phyloP scores from a whole-genome alignment of 2,329 filamentous ascomycete genomes.

The Teratosphaeriaceae sp. region DNA sequence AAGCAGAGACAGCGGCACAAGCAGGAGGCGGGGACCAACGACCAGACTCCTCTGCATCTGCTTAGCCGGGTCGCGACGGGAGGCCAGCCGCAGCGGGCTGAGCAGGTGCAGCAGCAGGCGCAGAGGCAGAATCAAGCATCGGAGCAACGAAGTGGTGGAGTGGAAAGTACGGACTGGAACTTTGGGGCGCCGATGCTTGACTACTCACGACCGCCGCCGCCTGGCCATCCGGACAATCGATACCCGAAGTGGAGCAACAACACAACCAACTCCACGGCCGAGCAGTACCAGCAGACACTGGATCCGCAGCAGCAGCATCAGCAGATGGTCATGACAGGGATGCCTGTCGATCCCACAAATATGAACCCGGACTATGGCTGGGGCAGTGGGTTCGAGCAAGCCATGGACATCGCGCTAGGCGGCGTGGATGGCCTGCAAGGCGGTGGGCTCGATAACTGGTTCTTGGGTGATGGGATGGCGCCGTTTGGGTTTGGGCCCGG shows the following conservation, averaged over 20 bases:
- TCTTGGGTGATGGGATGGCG: conserved; percentile 24
- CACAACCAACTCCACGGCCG: not conserved
- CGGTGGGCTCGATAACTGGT: conserved; percentile 26
- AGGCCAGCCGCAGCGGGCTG: conserved; percentile 6
- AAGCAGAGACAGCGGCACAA: not conserved
- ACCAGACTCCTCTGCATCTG: conserved; percentile 10
- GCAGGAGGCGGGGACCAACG: not conserved
- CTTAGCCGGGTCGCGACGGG: conserved; percentile 10
- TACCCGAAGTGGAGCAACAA: conserved; percentile 8
- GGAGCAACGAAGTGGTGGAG: too few species aligned
- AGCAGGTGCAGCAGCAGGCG: conserved; percentile 10
- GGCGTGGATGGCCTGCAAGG: conserved; percentile 26
- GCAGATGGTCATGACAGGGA: not conserved
- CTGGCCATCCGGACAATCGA: conserved; percentile 12
- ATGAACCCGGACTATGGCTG: conserved; percentile 22
- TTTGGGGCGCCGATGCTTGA: conserved; percentile 18
- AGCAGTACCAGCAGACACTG: conserved; percentile 6
- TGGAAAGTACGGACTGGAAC: conserved; percentile 13
- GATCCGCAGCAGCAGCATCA: conserved; percentile 1
- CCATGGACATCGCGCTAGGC: conserved; percentile 29
- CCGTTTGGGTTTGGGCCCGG: conserved; percentile 22
- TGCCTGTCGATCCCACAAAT: conserved; percentile 12
- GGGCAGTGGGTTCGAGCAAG: conserved; percentile 30
- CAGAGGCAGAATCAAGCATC: too few species aligned
- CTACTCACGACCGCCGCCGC: conserved; percentile 11